phyloP scores from a whole-genome alignment of 2,329 filamentous ascomycete species.

The Phoma sp. region DNA sequence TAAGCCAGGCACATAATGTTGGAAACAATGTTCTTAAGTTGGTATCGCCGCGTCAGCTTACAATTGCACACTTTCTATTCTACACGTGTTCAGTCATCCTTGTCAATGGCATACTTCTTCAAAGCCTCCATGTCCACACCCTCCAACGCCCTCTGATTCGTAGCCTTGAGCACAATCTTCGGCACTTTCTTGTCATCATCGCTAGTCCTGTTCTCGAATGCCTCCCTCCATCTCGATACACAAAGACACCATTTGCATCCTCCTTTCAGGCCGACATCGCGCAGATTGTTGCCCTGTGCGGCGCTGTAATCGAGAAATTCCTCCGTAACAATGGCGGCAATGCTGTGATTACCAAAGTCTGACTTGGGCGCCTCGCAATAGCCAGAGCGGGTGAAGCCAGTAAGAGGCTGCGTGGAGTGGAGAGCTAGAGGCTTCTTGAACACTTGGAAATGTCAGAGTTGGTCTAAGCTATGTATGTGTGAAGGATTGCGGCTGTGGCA shows the following conservation, averaged over 20 bases:
- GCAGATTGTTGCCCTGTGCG: conserved; percentile 64
- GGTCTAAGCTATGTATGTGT: background rate
- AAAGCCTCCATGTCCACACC: conserved; percentile 57
- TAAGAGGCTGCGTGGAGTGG: conserved; percentile 64
- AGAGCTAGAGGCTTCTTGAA: conserved; percentile 64
- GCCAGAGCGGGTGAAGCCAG: conserved; percentile 66
- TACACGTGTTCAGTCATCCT: conserved; percentile 19
- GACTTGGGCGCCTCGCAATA: conserved; percentile 63
- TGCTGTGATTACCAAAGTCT: conserved; percentile 65
- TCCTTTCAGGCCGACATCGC: conserved; percentile 59
- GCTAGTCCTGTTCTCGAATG: conserved; percentile 59
- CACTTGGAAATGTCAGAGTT: conserved; percentile 48
- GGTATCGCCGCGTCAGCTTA: too few relatives aligned
- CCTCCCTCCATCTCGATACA: conserved; percentile 65
- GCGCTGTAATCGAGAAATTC: conserved; percentile 68
- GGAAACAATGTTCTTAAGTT: too few relatives aligned
- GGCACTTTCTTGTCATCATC: conserved; percentile 56
- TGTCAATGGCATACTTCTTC: conserved; percentile 56
- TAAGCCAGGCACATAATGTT: too few relatives aligned
- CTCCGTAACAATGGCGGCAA: conserved; percentile 63
- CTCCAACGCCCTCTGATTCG: conserved; percentile 59
- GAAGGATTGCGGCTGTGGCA: background rate
- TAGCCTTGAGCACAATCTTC: conserved; percentile 58
- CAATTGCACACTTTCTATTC: too few relatives aligned
- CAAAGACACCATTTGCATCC: conserved; percentile 71